Evolutionary conservation across 306 rosid species (phyloP).

Genomic region (Cicer bijugum): DNA sequence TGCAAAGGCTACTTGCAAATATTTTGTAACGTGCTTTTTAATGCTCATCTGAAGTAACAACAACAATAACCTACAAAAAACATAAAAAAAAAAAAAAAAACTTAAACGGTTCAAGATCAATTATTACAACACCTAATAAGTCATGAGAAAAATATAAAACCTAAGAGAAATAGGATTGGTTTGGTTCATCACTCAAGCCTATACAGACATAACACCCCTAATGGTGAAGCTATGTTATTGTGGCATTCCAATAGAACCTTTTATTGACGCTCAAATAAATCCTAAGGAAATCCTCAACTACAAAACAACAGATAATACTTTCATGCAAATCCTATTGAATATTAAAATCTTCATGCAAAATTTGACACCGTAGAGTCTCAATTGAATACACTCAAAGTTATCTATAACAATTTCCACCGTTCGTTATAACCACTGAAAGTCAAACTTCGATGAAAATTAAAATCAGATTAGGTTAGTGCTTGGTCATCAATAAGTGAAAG

Average conservation of each 20-base stretch:
- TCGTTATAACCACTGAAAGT: neutral
- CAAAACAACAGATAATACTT: too few relatives aligned
- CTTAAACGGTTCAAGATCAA: slow-evolving; percentile 2
- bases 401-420: slow-evolving; percentile 4
- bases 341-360: slow-evolving; percentile 17
- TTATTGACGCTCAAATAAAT: slow-evolving; percentile 5
- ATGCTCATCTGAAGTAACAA: neutral
- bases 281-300: slow-evolving; percentile 9
- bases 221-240: neutral
- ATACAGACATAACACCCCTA: neutral
- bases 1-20: slow-evolving; percentile 3
- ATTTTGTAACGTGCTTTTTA: neutral
- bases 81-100: neutral
- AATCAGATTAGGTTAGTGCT: slow-evolving; percentile 2
- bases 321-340: neutral
- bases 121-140: neutral
- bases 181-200: slow-evolving; percentile 3
- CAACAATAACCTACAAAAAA: neutral
- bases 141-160: neutral
- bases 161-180: neutral
- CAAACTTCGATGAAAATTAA: neutral
- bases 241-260: neutral
- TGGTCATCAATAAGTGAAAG: neutral
- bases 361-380: slow-evolving; percentile 11
- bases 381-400: slow-evolving; percentile 9